Evolutionary conservation across 2,329 filamentous ascomycete genomes (phyloP).

Genomic region (Pseudocercospora fijiensis): DNA sequence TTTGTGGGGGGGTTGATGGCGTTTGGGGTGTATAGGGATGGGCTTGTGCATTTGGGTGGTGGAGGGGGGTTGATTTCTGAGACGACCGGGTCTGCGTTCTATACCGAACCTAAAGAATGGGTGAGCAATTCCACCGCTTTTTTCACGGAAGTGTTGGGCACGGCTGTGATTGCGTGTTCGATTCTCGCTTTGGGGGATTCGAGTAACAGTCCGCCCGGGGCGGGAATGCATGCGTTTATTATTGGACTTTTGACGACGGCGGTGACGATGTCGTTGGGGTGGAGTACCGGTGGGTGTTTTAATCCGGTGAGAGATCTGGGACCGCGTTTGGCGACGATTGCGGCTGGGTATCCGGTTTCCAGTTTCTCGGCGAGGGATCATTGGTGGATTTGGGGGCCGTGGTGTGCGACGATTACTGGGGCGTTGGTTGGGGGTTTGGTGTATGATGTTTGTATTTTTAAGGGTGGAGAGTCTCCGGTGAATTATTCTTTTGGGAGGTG

Average conservation of each 20-base stretch:
- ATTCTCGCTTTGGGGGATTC: slow-evolving; percentile 42
- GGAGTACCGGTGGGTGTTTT: slow-evolving; percentile 51
- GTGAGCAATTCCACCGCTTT: slow-evolving; percentile 44
- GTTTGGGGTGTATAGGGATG: slow-evolving; percentile 46
- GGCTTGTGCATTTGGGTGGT: slow-evolving; percentile 42
- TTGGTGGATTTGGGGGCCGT: slow-evolving; percentile 52
- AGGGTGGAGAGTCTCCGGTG: slow-evolving; percentile 51
- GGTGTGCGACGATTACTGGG: slow-evolving; percentile 43
- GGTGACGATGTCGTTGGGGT: slow-evolving; percentile 45
- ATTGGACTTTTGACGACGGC: slow-evolving; percentile 46
- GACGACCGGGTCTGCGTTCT: slow-evolving; percentile 31
- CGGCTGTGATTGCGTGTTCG: slow-evolving; percentile 42
- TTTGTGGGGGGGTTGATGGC: slow-evolving; percentile 52
- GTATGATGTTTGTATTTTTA: slow-evolving; percentile 55
- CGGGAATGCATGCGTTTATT: slow-evolving; percentile 54
- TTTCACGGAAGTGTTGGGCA: slow-evolving; percentile 43
- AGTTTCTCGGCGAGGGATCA: slow-evolving; percentile 37
- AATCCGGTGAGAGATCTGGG: slow-evolving; percentile 55
- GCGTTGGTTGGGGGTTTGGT: slow-evolving; percentile 47
- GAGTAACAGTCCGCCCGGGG: slow-evolving; percentile 40
- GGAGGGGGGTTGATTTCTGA: slow-evolving; percentile 42
- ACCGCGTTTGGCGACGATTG: slow-evolving; percentile 48
- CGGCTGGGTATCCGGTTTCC: slow-evolving; percentile 46
- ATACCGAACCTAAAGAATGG: slow-evolving; percentile 33
- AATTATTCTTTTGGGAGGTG: slow-evolving; percentile 46